A percentile compares a stretch with the other conserved stretches of the same genome.
Evolutionary conservation across 345 rosid species (phyloP).

Genomic region (Arabidopsis suecica): DNA sequence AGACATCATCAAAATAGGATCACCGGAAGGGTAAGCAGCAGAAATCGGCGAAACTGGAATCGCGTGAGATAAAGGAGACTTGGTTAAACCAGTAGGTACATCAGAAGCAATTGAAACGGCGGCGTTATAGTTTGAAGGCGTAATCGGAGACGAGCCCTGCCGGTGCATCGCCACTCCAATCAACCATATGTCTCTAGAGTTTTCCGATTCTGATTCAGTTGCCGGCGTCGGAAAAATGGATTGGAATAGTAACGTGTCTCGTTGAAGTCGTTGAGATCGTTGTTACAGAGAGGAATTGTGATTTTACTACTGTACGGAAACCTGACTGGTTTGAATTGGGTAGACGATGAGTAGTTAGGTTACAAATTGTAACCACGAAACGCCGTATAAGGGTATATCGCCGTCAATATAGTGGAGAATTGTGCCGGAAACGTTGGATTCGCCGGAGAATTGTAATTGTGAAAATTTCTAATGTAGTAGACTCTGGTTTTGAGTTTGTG

Average conservation of each 20-base stretch:
- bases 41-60: slow-evolving; percentile 51
- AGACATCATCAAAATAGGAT: slow-evolving; percentile 45
- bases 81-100: slow-evolving; percentile 7
- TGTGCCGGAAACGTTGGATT: slow-evolving; percentile 19
- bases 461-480: not conserved
- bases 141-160: slow-evolving; percentile 43
- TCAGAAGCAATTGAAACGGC: slow-evolving; percentile 24
- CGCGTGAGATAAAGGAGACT: slow-evolving; percentile 27
- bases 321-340: slow-evolving; percentile 1
- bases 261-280: slow-evolving; percentile 33
- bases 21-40: slow-evolving; percentile 46
- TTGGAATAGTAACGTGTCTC: slow-evolving; percentile 5
- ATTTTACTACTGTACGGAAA: slow-evolving; percentile 25
- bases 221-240: not conserved
- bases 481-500: not conserved
- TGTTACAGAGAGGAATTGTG: slow-evolving; percentile 28
- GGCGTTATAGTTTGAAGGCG: slow-evolving; percentile 35
- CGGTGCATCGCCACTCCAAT: slow-evolving; percentile 44
- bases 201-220: not conserved
- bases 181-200: slow-evolving; percentile 39
- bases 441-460: slow-evolving; percentile 34
- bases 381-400: not conserved
- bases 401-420: slow-evolving; percentile 21
- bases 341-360: slow-evolving; percentile 17
- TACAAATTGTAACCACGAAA: not conserved